Base-by-base conservation (phyloP, 2,329 filamentous ascomycete species). In the Ustulina deusta region DNA sequence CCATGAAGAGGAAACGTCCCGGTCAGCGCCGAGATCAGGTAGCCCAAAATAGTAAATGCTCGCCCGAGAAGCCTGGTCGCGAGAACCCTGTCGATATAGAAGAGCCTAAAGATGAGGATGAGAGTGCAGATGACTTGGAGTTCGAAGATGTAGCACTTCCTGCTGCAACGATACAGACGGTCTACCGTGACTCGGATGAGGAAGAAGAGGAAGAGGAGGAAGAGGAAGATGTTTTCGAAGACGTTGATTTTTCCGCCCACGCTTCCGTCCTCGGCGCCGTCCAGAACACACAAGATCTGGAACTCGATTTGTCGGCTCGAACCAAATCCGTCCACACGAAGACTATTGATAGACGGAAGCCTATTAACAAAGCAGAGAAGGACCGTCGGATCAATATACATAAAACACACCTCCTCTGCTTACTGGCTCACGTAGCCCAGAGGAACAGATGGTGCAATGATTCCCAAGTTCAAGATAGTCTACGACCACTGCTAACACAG, bases 391-490 rank as follows among this genome's bases (percentile, higher is more conserved):
- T 96, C 34, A 87, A 93, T 59, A 85, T 94, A n/a, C 96, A 99
- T 79, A 97, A 95, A 79, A 84, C 90, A 69, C 94, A 99, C 80
- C 72, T 98, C 0, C 81, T 97, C 15, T 97, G 93, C 77, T 84
- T 99, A 1, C 80, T 99, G 17, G 88, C 89, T 10, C 93, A 98
- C 78, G 86, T 90, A 17, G 87, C 92, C 71, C 84, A 89, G 65
- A 89, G 94, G 63, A 99, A 98, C 76, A 83, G 87, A 62, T 97
- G 95, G 93, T 97, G 94, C 80, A 97, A 97, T 74, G 91, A 95
- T 76, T 74, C 82, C 15, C 81, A 85, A 64, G 87, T 92, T 9
- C 93, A 97, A 76, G 85, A 83, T 46, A 81, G 80, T n/a, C 80
- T 97, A 46, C 89, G 86, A 61, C 81, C 85, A 46, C 83, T 94